These are phyloP conservation scores for Moricandia moricandioides DNA, from an alignment of 345 rosid genomes.

Conservation along the genomic window DNA sequence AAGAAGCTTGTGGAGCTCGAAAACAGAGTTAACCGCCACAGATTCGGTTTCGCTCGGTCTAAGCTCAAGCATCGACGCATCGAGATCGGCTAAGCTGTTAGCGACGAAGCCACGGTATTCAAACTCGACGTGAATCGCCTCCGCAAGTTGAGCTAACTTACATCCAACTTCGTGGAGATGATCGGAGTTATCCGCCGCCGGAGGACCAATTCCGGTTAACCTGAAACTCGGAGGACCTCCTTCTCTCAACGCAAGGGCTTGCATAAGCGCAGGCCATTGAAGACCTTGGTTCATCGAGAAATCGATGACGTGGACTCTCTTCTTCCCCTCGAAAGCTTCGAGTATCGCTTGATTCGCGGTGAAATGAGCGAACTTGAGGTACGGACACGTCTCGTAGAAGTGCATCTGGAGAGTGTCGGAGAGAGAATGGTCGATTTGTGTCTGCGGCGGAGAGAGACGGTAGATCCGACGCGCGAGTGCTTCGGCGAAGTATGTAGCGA, in stretches of 20 bases:
- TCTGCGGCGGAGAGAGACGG: slow-evolving; percentile 55
- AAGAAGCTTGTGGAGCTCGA: slow-evolving; percentile 67
- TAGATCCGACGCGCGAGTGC: slow-evolving; percentile 80
- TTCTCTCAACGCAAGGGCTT: slow-evolving; percentile 61
- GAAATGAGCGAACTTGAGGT: slow-evolving; percentile 87
- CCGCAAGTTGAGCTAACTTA: slow-evolving; percentile 79
- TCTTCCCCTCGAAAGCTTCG: not conserved
- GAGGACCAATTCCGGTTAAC: slow-evolving; percentile 82
- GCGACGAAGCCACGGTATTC: slow-evolving; percentile 80
- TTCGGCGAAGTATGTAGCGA: slow-evolving; percentile 79
- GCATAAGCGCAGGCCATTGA: slow-evolving; percentile 64
- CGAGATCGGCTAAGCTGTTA: slow-evolving; percentile 73
- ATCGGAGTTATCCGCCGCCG: slow-evolving; percentile 56
- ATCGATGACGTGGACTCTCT: not conserved
- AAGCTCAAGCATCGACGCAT: slow-evolving; percentile 66
- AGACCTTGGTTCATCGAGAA: not conserved
- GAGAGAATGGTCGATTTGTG: slow-evolving; percentile 45
- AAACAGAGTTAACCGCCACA: slow-evolving; percentile 79
- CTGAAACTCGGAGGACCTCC: slow-evolving; percentile 80
- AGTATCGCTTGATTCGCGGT: slow-evolving; percentile 40
- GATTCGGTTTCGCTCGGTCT: slow-evolving; percentile 54
- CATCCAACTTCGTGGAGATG: slow-evolving; percentile 75
- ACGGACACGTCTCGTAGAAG: slow-evolving; percentile 88
- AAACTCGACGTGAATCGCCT: slow-evolving; percentile 60
- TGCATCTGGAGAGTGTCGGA: slow-evolving; percentile 72